Base-by-base conservation (phyloP, 768 basidiomycete genomes). In the Lentinula guzmanii region DNA sequence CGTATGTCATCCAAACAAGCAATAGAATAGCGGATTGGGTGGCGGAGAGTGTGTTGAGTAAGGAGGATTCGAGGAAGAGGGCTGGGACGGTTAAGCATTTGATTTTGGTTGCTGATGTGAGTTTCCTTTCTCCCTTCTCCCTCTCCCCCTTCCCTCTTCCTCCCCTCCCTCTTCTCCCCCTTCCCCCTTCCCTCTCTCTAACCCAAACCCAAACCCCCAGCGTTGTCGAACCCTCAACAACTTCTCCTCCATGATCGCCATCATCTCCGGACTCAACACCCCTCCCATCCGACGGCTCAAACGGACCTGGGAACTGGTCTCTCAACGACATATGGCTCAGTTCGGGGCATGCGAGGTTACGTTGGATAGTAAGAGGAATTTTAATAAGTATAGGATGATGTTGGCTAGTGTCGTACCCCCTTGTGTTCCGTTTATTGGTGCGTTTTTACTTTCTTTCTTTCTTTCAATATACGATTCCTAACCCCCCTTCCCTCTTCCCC, bases 401-500 rank as follows among this genome's bases (percentile, higher is more conserved):
- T 85, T 98, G 67, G 88, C 91, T 15, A 83, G 79, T 39, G 87
- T 95, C 39, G 85, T 89, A 21, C 93, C 95, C 0, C 96, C 96
- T 59, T 97, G 95, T 71, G 94, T 98, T 0, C 96, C 96, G 6
- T 98, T 98, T 75, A 89, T 98, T 60, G 96, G 96, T 95, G 66
- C 65, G 83, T 57, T 21, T 10, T n/a, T n/a, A n/a, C n/a, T n/a
- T n/a, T n/a, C n/a, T n/a, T n/a, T n/a, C n/a, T n/a, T n/a, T n/a
- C n/a, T n/a, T n/a, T n/a, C n/a, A n/a, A n/a, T n/a, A n/a, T n/a
- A n/a, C n/a, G n/a, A n/a, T n/a, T n/a, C 24, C 24, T 24, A 24
- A 24, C 24, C 24, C 24, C 24, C 24, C 24, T 24, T 24, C 24
- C 2, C 24, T 24, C 21, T 21, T 21, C 24, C 24, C 24, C 24